Evolutionary conservation across 345 rosid genomes (phyloP), one percentile per base, ranked within the genome.

Genomic region (Camelina laxa): DNA sequence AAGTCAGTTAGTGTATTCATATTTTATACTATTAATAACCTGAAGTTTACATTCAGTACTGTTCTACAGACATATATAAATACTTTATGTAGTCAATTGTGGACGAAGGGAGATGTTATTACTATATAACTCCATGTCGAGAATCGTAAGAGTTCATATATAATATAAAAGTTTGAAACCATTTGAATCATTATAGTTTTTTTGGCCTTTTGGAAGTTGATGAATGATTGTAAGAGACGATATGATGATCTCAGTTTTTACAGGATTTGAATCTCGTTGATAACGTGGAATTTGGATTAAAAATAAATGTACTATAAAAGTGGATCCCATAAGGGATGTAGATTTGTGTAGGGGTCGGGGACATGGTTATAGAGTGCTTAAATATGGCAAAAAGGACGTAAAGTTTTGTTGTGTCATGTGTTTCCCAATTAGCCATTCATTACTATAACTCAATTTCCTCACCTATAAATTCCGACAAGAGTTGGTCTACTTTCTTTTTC

Each of bases 331-430:
- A 24, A 55, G 15, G 24, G 79, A 62, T 54, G 64, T 33, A 47
- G 56, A 76, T 44, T 6, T 69, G 65, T 36, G 80, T 70, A 42
- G 80, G 75, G 75, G 80, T 38, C 80, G 66, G 70, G 60, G 70
- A 76, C 70, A 76, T 45, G 80, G 11, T 69, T 62, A 45, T 45
- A 56, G 47, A 53, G 10, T 62, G 60, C 47, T 22, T 69, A 56
- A 70, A 76, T 76, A 63, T 76, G 64, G 67, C 80, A 76, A 76
- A 70, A 76, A 65, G 47, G 80, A 76, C 80, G 41, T 76, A 36
- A 64, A 47, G 67, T 70, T 76, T 27, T 76, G 80, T 76, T 31
- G 71, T 45, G 75, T 76, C 80, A 76, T 76, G 80, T 76, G 80
- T 76, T 70, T 63, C 67, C 66, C 67, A 64, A 17, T 70, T 56